Evolutionary conservation across 2,329 filamentous ascomycete genomes (phyloP), one percentile per base, ranked within the genome.

Genomic region (Reticulascus tulasneorum): DNA sequence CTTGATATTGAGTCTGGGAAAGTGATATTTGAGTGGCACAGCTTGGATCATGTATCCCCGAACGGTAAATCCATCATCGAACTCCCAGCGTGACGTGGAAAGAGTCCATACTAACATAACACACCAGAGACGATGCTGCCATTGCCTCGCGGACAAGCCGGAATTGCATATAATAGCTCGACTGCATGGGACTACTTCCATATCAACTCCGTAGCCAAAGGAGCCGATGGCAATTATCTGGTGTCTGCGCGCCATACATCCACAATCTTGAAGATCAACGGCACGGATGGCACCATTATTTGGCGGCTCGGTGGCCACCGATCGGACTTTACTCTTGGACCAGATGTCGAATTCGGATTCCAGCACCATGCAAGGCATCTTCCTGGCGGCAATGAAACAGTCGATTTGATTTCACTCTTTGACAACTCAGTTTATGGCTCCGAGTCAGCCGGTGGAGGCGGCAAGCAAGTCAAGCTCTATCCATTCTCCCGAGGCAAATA

Each of bases 191-290:
- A 79, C 51, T 75, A 67, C 44, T 77, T 75, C 49, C 72, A 76
- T 49, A 67, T 78, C 53, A 75, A 77, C 53, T 70, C 70, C 28
- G 57, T 78, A 20, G 67, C 74, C 47, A 75, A 76, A 48, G 65
- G 67, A 33, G 45, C 52, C 1, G 45, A 61, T 0, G 70, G 70
- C 7, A 69, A 78, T 47, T 79, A 73, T 37, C 52, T 78, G 7
- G 59, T 79, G 12, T 78, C 73, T 0, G 60, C 66, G 1, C 66
- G 73, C 3, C 64, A 75, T 46, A 60, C 64, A 28, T 63, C 63
- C 45, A 60, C 64, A 11, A 53, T 77, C 7, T 58, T 59, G 20
- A 66, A 64, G 33, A 64, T 79, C 45, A 64, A 68, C 38, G 58
- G 60, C n/a, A 58, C 56, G 9, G 64, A 64, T 6, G 72, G 73